These are phyloP conservation scores for Verticillium zaregamsianum DNA, from an alignment of 2,329 filamentous ascomycete species.

Conservation along the genomic window DNA sequence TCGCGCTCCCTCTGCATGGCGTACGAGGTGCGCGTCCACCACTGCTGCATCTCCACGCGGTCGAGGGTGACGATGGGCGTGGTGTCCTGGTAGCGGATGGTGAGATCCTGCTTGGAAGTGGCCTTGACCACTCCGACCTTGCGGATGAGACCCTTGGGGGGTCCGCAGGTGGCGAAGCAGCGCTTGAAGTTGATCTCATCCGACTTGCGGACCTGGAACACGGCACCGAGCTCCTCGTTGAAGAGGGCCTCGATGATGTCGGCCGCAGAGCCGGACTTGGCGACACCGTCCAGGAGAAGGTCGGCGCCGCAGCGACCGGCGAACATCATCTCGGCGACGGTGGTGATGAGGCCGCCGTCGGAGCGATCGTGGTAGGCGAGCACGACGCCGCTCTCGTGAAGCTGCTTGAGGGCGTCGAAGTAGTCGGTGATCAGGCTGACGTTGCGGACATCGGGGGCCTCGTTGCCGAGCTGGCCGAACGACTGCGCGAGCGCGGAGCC, in stretches of 20 bases:
- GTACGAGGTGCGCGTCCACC: conserved; percentile 84
- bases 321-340: conserved; percentile 96
- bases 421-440: conserved; percentile 79
- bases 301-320: conserved; percentile 87
- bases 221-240: conserved; percentile 92
- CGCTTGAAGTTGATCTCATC: conserved; percentile 83
- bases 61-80: conserved; percentile 62
- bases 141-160: conserved; percentile 74
- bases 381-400: conserved; percentile 60
- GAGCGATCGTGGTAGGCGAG: conserved; percentile 94
- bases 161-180: conserved; percentile 87
- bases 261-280: conserved; percentile 56
- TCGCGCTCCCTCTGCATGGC: conserved; percentile 89
- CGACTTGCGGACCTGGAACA: conserved; percentile 87
- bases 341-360: conserved; percentile 87
- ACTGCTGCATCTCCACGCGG: conserved; percentile 73
- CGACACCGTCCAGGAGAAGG: conserved; percentile 73
- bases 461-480: conserved; percentile 79
- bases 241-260: conserved; percentile 76
- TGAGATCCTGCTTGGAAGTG: conserved; percentile 68
- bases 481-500: conserved; percentile 90
- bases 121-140: conserved; percentile 76
- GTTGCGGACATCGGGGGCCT: conserved; percentile 82
- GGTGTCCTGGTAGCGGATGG: conserved; percentile 66
- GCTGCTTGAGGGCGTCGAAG: conserved; percentile 75